Evolutionary conservation across 345 rosid species (phyloP).

Genomic region (Brassica incana): DNA sequence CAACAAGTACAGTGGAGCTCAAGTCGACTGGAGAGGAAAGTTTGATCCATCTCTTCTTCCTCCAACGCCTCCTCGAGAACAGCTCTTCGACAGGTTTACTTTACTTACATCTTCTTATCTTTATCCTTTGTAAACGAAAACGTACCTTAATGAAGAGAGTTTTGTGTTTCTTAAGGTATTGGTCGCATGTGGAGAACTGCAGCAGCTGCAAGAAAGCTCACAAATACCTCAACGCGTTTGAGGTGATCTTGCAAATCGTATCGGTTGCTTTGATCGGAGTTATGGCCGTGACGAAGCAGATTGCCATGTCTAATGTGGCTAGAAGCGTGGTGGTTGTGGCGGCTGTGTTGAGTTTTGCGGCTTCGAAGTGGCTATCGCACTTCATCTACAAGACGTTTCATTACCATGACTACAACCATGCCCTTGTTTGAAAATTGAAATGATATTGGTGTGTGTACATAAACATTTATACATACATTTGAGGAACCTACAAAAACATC

Average conservation of each 20-base stretch:
- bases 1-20: constrained; percentile 61
- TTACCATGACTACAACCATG: constrained; percentile 77
- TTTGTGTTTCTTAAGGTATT: constrained; percentile 47
- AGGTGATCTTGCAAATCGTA: constrained; percentile 57
- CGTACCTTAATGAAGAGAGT: neutral
- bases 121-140: neutral
- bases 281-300: constrained; percentile 56
- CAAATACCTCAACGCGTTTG: constrained; percentile 56
- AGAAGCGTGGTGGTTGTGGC: constrained; percentile 47
- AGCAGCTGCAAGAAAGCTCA: constrained; percentile 68
- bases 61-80: constrained; percentile 71
- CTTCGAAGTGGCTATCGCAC: constrained; percentile 72
- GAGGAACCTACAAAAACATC: neutral
- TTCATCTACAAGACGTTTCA: constrained; percentile 71
- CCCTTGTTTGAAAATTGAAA: constrained; percentile 45
- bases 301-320: constrained; percentile 41
- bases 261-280: constrained; percentile 56
- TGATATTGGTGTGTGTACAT: constrained; percentile 23
- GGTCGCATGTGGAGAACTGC: constrained; percentile 88
- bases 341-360: constrained; percentile 62
- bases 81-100: constrained; percentile 72
- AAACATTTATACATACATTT: neutral
- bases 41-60: constrained; percentile 66
- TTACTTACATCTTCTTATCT: neutral
- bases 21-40: constrained; percentile 76